A percentile compares a stretch with the other conserved stretches of the same genome.
Evolutionary conservation across 2,329 filamentous ascomycete species (phyloP).

Genomic region (Lachnellula hyalina): DNA sequence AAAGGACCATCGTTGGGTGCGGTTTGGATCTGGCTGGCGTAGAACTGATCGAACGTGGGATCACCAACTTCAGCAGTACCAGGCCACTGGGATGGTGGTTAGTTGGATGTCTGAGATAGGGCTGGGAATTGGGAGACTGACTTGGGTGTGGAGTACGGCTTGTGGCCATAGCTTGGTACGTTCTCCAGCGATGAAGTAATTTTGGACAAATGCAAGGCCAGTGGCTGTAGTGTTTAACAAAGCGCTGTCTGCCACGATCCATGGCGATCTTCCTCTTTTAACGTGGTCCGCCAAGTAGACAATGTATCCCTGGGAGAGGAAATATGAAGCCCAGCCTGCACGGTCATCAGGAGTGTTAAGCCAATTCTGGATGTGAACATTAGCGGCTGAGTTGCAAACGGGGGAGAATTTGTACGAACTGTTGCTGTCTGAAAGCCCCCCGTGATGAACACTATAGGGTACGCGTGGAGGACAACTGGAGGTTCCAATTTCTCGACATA

Average conservation of each 20-base stretch:
- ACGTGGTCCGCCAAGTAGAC: slow-evolving; percentile 37
- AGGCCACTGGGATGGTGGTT: neutral
- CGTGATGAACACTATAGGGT: slow-evolving; percentile 26
- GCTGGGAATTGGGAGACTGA: neutral
- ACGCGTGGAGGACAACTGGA: slow-evolving; percentile 6
- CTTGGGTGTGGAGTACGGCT: slow-evolving; percentile 33
- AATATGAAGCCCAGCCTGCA: slow-evolving; percentile 43
- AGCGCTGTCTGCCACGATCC: slow-evolving; percentile 14
- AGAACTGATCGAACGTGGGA: slow-evolving; percentile 29
- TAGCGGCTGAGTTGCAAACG: neutral
- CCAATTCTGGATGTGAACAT: slow-evolving; percentile 32
- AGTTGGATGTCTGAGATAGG: neutral
- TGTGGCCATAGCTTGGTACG: slow-evolving; percentile 29
- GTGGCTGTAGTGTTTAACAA: slow-evolving; percentile 11
- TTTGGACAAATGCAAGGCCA: slow-evolving; percentile 16
- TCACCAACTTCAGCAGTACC: slow-evolving; percentile 21
- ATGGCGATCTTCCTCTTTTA: slow-evolving; percentile 19
- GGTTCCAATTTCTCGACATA: slow-evolving; percentile 47
- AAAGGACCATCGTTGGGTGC: slow-evolving; percentile 31
- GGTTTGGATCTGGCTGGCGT: slow-evolving; percentile 37
- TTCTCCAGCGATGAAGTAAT: slow-evolving; percentile 26
- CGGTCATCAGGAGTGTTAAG: slow-evolving; percentile 44
- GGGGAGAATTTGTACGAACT: slow-evolving; percentile 12
- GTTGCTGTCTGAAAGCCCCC: slow-evolving; percentile 24
- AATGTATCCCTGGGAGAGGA: slow-evolving; percentile 40